Percentiles rank a stretch among this genome's conserved stretches.
Conservation (phyloP, 192 early-diverging fungal genomes). For the Chytriomyces hyalinus region DNA sequence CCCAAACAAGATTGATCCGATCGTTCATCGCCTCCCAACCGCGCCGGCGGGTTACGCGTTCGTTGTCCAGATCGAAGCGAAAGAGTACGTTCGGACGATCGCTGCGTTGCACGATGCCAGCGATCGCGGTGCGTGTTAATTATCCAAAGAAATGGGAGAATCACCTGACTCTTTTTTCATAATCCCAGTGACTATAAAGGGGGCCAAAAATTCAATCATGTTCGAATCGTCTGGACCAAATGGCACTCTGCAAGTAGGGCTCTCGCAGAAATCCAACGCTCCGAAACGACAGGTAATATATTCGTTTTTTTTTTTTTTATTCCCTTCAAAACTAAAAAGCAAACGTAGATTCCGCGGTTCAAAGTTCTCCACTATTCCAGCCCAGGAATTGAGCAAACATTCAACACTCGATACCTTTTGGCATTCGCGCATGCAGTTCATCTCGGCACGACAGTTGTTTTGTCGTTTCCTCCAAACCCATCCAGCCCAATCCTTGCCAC, state of each 20-base stretch:
- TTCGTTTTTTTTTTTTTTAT: too few relatives aligned
- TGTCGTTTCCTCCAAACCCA: conserved; percentile 38
- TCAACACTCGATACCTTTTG: conserved; percentile 44
- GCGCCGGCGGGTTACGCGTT: conserved; percentile 32
- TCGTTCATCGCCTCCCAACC: conserved; percentile 34
- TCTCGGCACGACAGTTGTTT: conserved; percentile 36
- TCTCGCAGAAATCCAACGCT: conserved; percentile 41
- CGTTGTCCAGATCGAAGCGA: conserved; percentile 41
- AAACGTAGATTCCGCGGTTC: conserved; percentile 40
- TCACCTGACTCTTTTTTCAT: not conserved
- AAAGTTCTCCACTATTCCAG: conserved; percentile 34
- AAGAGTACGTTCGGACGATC: conserved; percentile 42
- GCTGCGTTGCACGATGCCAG: conserved; percentile 40
- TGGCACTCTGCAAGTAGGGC: conserved; percentile 46
- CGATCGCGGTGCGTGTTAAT: conserved; percentile 34
- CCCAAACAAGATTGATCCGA: conserved; percentile 39
- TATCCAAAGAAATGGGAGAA: not conserved
- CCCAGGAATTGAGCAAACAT: conserved; percentile 28
- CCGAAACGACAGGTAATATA: conserved; percentile 3
- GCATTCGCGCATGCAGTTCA: conserved; percentile 42
- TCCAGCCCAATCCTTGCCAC: not conserved
- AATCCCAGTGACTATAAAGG: conserved; percentile 36
- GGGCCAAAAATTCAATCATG: conserved; percentile 45
- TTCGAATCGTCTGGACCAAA: conserved; percentile 37
- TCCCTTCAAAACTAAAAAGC: too few relatives aligned